Evolutionary conservation across 2,329 filamentous ascomycete species (phyloP), one percentile per base, ranked within the genome.

Genomic region (Paradendryphiella salina): DNA sequence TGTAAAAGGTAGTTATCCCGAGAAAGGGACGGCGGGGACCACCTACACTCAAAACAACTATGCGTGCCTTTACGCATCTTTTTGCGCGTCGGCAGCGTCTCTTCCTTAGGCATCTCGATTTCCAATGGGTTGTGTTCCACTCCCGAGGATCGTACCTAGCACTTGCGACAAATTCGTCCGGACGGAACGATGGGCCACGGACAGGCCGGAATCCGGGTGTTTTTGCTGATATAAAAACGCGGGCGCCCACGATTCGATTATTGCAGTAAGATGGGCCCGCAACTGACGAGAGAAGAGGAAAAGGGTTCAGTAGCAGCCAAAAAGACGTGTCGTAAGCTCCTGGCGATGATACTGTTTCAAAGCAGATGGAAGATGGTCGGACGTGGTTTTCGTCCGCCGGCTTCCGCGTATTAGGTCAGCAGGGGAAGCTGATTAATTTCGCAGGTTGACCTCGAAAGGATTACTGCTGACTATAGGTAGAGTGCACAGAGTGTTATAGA

Each of bases 61-160:
- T 75, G 73, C 41, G 73, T 76, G 17, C 73, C 73, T 58, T 76
- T 76, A 45, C 73, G 66, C 73, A 76, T 76, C 68, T 73, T 76
- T 61, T 74, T 75, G 41, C 72, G 66, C 29, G 63, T 60, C 34
- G 66, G 64, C 50, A 70, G 43, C 35, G 68, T 60, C 41, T 66
- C 60, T 54, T 71, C 68, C 59, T 73, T 73, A 1, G 70, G 70
- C 70, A 73, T 73, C 15, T 52, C 62, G 66, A 43, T 42, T 20
- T 9, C 23, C 11, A 28, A 17, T 15, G 29, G 37, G 44, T 23
- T 47, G 42, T 54, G 47, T 46, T 47, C 44, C 44, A 56, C 36
- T 38, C 18, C 37, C 42, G 36, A 37, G 36, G 39, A 40, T 42
- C 32, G 20, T 32, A 28, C 38, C 53, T 36, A 43, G 38, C 37